Conservation (phyloP, 2,329 filamentous ascomycete genomes). For the Alternaria longipes region DNA sequence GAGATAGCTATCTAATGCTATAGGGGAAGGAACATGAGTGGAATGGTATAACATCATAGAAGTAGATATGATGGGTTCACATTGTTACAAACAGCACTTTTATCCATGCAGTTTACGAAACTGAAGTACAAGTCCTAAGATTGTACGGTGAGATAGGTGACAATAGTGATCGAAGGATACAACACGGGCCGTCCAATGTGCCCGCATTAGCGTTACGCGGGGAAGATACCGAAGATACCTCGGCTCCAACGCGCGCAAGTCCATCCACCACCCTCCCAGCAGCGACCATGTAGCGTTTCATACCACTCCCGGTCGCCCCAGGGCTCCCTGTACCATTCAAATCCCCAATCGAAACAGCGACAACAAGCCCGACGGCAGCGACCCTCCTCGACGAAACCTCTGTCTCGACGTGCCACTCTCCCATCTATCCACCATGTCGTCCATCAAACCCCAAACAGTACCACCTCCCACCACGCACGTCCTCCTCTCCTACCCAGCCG, state of each 20-base stretch:
- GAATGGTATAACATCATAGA: background rate
- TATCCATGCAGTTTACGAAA: background rate
- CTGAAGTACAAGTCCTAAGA: background rate
- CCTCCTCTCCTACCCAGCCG: conserved; percentile 57
- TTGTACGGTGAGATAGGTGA: background rate
- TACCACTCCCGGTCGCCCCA: background rate
- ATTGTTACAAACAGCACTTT: background rate
- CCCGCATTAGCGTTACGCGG: conserved; percentile 1
- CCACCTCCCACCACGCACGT: conserved; percentile 47
- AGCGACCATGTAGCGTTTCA: conserved; percentile 16
- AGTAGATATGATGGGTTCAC: background rate
- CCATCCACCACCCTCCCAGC: background rate
- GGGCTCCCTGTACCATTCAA: background rate
- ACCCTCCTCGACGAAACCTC: background rate
- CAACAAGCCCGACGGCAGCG: background rate
- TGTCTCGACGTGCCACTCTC: background rate
- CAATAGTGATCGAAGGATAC: background rate
- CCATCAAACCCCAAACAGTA: conserved; percentile 37
- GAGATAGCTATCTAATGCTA: background rate
- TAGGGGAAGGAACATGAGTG: background rate
- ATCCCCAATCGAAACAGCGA: background rate
- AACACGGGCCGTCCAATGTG: too few species aligned
- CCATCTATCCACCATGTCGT: conserved; percentile 31
- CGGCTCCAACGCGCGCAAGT: conserved; percentile 7
- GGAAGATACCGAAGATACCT: conserved; percentile 19